phyloP scores from a whole-genome alignment of 1,284 basidiomycete species.

The Apiotrichum siamense region DNA sequence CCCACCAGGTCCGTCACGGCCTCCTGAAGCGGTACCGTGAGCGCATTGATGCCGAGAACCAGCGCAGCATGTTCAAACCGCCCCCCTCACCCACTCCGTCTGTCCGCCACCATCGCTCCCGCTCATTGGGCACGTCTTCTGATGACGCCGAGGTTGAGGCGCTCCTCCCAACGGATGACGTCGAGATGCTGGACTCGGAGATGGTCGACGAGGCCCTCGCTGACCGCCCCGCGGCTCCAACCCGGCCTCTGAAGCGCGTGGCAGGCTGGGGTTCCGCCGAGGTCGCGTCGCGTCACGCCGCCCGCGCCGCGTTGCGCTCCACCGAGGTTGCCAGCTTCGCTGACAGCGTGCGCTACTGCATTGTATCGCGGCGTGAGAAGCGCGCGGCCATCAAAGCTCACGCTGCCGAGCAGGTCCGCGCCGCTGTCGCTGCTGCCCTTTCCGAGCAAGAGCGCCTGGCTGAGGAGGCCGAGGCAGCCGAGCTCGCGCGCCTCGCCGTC shows the following conservation, averaged over 20 bases:
- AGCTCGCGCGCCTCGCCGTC: neutral
- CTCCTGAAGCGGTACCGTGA: constrained; percentile 1
- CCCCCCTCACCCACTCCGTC: neutral
- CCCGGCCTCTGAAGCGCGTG: neutral
- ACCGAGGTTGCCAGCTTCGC: neutral
- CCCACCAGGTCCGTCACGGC: neutral
- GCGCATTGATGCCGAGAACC: neutral
- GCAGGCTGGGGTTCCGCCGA: neutral
- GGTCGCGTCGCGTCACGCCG: neutral
- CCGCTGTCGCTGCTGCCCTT: neutral
- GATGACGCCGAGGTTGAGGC: constrained; percentile 7
- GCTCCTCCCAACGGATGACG: constrained; percentile 3
- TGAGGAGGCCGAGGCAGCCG: constrained; percentile 1
- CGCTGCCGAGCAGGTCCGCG: neutral
- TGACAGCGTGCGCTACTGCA: neutral
- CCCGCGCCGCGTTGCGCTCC: neutral
- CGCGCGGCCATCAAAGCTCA: neutral
- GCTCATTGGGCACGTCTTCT: neutral
- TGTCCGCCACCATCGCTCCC: neutral
- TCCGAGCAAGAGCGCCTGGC: too few species aligned
- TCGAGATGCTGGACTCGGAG: constrained; percentile 6
- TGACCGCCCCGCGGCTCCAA: neutral
- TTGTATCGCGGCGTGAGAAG: neutral
- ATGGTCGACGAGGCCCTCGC: constrained; percentile 1
- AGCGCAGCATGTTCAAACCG: too few species aligned